Conservation (phyloP, 306 rosid genomes). For the Glycine soja region DNA sequence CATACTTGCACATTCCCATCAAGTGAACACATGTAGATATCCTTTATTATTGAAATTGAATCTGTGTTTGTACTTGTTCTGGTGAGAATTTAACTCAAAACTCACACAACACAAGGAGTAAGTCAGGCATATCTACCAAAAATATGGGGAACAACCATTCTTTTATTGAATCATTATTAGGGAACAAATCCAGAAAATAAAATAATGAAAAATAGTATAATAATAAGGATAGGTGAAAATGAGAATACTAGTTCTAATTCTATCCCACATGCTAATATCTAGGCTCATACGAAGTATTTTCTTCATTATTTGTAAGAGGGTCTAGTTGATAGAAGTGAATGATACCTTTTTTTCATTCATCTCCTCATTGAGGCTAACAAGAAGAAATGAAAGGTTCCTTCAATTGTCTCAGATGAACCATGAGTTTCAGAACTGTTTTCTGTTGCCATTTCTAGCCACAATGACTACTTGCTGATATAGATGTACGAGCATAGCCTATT, state of each 20-base stretch:
- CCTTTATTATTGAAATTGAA: constrained; percentile 14
- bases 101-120: constrained; percentile 31
- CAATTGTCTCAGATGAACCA: neutral
- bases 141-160: constrained; percentile 36
- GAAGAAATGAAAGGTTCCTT: neutral
- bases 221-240: neutral
- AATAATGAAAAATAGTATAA: neutral
- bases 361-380: neutral
- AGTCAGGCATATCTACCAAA: constrained; percentile 31
- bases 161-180: constrained; percentile 21
- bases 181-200: constrained; percentile 35
- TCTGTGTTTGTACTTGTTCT: constrained; percentile 3
- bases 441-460: neutral
- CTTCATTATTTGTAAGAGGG: neutral
- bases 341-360: neutral
- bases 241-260: neutral
- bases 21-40: constrained; percentile 4
- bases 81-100: constrained; percentile 26
- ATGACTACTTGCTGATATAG: neutral
- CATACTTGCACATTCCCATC: constrained; percentile 20
- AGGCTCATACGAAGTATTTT: neutral
- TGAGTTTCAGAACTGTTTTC: neutral
- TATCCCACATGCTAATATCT: neutral
- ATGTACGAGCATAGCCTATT: neutral
- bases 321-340: neutral